Conservation (phyloP, 768 basidiomycete species). For the Russula earlei region DNA sequence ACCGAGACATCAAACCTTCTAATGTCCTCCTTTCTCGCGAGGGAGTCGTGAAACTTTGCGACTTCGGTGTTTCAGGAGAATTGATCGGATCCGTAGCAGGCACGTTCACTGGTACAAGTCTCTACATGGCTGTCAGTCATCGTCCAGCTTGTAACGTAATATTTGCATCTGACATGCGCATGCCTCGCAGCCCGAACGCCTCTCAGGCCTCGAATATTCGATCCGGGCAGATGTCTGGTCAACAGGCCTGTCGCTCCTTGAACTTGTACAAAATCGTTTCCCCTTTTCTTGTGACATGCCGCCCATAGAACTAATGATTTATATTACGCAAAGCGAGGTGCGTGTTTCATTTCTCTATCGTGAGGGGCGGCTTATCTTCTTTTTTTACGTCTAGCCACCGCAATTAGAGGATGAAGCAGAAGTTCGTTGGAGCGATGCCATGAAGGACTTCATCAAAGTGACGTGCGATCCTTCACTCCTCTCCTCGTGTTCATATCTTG, state of each 20-base stretch:
- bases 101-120: constrained; percentile 95
- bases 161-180: constrained; percentile 10
- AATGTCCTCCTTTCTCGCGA: constrained; percentile 85
- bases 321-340: constrained; percentile 76
- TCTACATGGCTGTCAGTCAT: constrained; percentile 92
- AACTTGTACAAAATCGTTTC: constrained; percentile 89
- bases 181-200: constrained; percentile 73
- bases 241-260: constrained; percentile 86
- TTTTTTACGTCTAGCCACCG: constrained; percentile 49
- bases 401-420: constrained; percentile 66
- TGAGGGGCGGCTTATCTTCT: constrained; percentile 18
- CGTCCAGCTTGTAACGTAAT: constrained; percentile 6
- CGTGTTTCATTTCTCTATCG: constrained; percentile 23
- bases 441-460: constrained; percentile 86
- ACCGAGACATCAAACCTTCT: constrained; percentile 92
- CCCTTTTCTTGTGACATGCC: constrained; percentile 89
- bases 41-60: constrained; percentile 85
- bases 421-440: constrained; percentile 61
- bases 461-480: constrained; percentile 45
- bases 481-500: constrained; percentile 1
- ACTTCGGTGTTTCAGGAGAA: constrained; percentile 97
- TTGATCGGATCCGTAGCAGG: constrained; percentile 85
- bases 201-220: constrained; percentile 84
- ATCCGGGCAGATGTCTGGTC: constrained; percentile 99
- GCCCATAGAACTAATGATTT: constrained; percentile 89